Evolutionary conservation across 495 filamentous ascomycete genomes (phyloP).

Genomic region (Evansstolkia leycettana): DNA sequence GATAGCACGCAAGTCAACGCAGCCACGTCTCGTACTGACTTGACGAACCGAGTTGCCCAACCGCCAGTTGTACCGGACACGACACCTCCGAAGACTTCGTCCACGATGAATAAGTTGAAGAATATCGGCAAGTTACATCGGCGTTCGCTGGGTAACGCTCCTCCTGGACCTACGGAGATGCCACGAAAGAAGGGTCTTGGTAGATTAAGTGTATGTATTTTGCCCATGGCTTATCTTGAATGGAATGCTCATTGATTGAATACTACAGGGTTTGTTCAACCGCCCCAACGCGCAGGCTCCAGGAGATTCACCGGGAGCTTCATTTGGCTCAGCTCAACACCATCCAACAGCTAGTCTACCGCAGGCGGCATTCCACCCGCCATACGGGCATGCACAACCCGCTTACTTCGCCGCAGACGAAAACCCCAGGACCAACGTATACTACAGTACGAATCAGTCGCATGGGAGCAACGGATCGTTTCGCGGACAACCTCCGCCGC

Average conservation of each 20-base stretch:
- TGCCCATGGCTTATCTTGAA: neutral
- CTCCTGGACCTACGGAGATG: slow-evolving; percentile 8
- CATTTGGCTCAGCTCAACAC: no score
- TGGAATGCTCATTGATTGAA: neutral
- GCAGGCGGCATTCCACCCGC: no score
- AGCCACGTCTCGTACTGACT: slow-evolving; percentile 5
- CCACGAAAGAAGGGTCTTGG: slow-evolving; percentile 10
- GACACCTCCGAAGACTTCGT: neutral
- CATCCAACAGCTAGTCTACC: no score
- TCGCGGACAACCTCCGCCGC: slow-evolving; percentile 8
- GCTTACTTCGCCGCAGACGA: no score
- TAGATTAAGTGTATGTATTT: slow-evolving; percentile 9
- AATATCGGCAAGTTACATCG: slow-evolving; percentile 18
- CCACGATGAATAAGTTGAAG: slow-evolving; percentile 19
- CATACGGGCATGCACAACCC: no score
- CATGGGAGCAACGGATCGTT: slow-evolving; percentile 4
- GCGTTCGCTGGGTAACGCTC: slow-evolving; percentile 15
- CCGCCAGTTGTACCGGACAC: slow-evolving; percentile 1
- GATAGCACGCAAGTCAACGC: slow-evolving; percentile 5
- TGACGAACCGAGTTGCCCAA: slow-evolving; percentile 3
- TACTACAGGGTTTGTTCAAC: slow-evolving; percentile 10
- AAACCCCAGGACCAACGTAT: no score
- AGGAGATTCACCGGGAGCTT: no score
- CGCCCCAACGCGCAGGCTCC: slow-evolving; percentile 3
- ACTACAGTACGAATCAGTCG: neutral